Percentiles rank a stretch among this genome's conserved stretches.
Conservation (phyloP, 2,329 filamentous ascomycete genomes). For the Ceratocystis albifundus region DNA sequence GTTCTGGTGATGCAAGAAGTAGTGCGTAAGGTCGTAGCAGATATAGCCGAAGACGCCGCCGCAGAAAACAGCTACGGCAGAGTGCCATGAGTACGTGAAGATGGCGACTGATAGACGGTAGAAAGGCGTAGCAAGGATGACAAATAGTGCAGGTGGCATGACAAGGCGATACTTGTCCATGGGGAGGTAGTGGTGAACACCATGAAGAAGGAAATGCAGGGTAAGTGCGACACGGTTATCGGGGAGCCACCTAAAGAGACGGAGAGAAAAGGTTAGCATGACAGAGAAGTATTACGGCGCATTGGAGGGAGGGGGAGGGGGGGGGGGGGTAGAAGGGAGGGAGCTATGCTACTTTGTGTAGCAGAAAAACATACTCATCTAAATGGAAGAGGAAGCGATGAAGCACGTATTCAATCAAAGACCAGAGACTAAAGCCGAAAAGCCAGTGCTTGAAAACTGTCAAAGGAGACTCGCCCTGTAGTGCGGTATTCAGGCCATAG, state of each 20-base stretch:
- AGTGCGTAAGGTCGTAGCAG: constrained; percentile 94
- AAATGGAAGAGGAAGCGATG: constrained; percentile 91
- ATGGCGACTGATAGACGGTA: constrained; percentile 78
- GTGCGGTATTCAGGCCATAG: constrained; percentile 59
- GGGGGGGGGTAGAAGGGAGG: neutral
- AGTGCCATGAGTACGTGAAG: constrained; percentile 76
- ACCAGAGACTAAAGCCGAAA: constrained; percentile 70
- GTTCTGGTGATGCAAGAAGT: constrained; percentile 93
- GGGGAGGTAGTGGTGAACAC: constrained; percentile 96
- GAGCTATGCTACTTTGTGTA: neutral
- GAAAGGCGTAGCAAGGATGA: constrained; percentile 74
- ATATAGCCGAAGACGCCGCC: constrained; percentile 93
- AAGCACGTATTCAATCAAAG: constrained; percentile 74
- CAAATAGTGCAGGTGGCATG: constrained; percentile 86
- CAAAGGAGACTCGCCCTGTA: constrained; percentile 40
- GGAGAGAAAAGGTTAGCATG: neutral
- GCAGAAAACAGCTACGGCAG: constrained; percentile 65
- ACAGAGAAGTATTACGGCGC: neutral
- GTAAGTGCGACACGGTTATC: constrained; percentile 84
- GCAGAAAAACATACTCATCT: constrained; percentile 55
- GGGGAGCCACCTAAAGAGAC: constrained; percentile 57
- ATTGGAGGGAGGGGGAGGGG: no score
- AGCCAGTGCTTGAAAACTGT: constrained; percentile 50
- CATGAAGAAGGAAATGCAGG: constrained; percentile 84
- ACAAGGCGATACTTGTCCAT: constrained; percentile 97